Percentiles rank a stretch among this genome's conserved stretches.
Evolutionary conservation across 352 stramenopile species (phyloP).

Genomic region (Pythium folliculosum): DNA sequence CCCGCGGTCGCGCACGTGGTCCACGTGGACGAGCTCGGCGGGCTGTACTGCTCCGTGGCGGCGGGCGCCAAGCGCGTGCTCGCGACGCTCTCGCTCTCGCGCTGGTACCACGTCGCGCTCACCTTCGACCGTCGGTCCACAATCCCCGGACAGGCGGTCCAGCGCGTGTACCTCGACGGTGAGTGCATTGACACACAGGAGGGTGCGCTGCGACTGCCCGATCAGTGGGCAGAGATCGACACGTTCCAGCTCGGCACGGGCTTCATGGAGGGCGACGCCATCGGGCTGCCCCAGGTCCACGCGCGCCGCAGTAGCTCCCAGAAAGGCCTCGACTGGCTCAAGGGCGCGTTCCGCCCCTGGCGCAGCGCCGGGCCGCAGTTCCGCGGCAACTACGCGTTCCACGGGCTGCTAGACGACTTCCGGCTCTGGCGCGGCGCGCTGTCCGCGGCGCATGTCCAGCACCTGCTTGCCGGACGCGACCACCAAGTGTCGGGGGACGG

Average conservation of each 20-base stretch:
- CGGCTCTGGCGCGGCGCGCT: background rate
- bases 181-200: background rate
- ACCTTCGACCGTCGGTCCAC: background rate
- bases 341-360: background rate
- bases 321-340: background rate
- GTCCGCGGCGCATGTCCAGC: background rate
- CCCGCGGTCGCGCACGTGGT: background rate
- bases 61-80: background rate
- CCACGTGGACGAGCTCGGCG: background rate
- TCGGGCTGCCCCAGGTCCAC: background rate
- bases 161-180: slow-evolving; percentile 5
- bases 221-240: background rate
- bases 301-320: background rate
- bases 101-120: slow-evolving; percentile 1
- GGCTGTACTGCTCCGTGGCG: slow-evolving; percentile 1
- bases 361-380: background rate
- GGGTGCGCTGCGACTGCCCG: background rate
- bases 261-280: background rate
- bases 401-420: background rate
- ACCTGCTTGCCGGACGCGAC: background rate
- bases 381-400: background rate
- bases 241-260: background rate
- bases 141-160: background rate
- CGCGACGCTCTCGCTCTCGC: slow-evolving; percentile 1
- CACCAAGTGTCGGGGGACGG: background rate